A percentile compares a stretch with the other conserved stretches of the same genome.
phyloP scores from a whole-genome alignment of 2,329 filamentous ascomycete genomes.

The Magnaporthiopsis incrustans region DNA sequence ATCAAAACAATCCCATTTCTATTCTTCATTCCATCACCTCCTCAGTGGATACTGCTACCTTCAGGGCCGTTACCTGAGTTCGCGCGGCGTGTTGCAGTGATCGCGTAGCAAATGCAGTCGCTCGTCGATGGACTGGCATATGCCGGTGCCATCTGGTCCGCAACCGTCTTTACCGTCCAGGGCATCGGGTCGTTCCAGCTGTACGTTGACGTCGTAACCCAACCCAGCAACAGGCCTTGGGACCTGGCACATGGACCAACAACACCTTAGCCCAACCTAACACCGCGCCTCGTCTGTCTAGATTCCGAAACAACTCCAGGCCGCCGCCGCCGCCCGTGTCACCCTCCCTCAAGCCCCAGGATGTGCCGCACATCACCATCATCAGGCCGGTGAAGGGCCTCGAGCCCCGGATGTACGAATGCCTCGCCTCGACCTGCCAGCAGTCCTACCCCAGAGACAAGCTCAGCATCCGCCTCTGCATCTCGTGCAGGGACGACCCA shows the following conservation, averaged over 20 bases:
- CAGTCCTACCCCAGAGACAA: conserved; percentile 51
- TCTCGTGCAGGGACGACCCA: conserved; percentile 66
- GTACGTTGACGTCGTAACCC: conserved; percentile 28
- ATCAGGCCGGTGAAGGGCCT: conserved; percentile 91
- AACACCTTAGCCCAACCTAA: background rate
- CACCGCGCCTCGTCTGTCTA: conserved; percentile 16
- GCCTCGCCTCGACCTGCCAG: conserved; percentile 29
- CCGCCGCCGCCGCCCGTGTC: conserved; percentile 42
- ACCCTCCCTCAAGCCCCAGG: conserved; percentile 34
- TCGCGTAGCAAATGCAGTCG: background rate
- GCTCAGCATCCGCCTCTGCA: conserved; percentile 74
- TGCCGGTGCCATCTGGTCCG: conserved; percentile 36
- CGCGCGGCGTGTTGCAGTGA: background rate
- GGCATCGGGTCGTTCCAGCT: conserved; percentile 47
- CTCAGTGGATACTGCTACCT: no score
- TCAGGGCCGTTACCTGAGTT: background rate
- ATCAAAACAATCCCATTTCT: background rate
- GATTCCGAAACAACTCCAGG: conserved; percentile 46
- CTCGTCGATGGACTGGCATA: conserved; percentile 7
- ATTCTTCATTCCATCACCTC: background rate
- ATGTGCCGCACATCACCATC: conserved; percentile 75
- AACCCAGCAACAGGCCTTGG: conserved; percentile 7
- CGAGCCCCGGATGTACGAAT: conserved; percentile 85
- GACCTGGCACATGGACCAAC: background rate
- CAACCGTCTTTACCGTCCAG: conserved; percentile 44